Evolutionary conservation across 371 early-diverging fungal species (phyloP), one percentile per base, ranked within the genome.

Genomic region (Zychaea mexicana): DNA sequence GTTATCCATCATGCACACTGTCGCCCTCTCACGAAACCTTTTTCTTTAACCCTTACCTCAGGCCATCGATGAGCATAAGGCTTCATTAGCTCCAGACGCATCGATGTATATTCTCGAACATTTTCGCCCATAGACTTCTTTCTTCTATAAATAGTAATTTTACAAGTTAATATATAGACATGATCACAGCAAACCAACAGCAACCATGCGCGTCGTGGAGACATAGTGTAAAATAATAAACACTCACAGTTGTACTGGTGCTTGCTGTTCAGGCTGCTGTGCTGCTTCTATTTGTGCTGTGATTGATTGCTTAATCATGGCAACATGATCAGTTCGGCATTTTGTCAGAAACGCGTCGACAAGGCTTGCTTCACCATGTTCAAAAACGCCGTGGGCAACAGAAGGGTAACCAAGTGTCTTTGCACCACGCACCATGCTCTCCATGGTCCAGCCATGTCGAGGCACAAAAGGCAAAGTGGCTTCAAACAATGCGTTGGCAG

Each of bases 21-120:
- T 36, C 36, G 10, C 36, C 36, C 36, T 15, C 0, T 10, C 15
- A 36, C 15, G 1, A 36, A 55, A 31, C 12, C 24, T 42, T 49
- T 28, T 13, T 47, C n/a, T 45, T 10, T 45, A 10, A 45, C n/a
- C n/a, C 45, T 28, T 74, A 88, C 88, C 68, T 94, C 92, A 6
- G 92, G 93, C 97, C 97, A 96, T 28, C 81, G 85, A 22, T 77
- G 62, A 21, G 88, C 77, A 60, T 87, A 88, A 21, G 95, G 95
- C 56, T 84, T 81, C 12, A 92, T 86, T 76, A 89, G 75, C 36
- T 88, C 83, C 49, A 96, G 79, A 17, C 97, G 83, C 19, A 85
- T 76, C 31, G 82, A 70, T 36, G 88, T 90, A 22, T 90, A 84
- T 12, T 85, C 66, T 21, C 85, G 77, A 36, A 96, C 84, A 64